phyloP scores from a whole-genome alignment of 1,284 basidiomycete genomes.

The Cryptococcus deneoformans region DNA sequence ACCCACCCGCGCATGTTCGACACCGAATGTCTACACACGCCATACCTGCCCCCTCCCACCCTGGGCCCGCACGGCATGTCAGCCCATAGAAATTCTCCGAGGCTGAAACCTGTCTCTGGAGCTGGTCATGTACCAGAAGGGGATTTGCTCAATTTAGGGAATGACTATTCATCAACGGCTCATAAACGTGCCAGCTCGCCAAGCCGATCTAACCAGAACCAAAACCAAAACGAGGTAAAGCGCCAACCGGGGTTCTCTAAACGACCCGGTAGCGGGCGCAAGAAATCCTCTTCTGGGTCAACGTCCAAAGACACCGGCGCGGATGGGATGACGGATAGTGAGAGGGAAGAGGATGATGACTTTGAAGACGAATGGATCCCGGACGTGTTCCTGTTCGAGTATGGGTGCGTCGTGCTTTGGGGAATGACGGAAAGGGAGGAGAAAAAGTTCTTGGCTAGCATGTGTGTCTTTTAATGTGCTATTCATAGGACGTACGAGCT shows the following conservation, averaged over 20 bases:
- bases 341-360: slow-evolving; percentile 51
- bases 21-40: slow-evolving; percentile 48
- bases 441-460: slow-evolving; percentile 77
- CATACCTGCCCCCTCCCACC: slow-evolving; percentile 44
- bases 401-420: slow-evolving; percentile 90
- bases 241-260: slow-evolving; percentile 43
- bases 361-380: slow-evolving; percentile 61
- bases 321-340: slow-evolving; percentile 21
- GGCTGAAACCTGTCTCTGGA: slow-evolving; percentile 32
- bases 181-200: slow-evolving; percentile 10
- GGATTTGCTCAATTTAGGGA: slow-evolving; percentile 42
- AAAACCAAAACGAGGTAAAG: slow-evolving; percentile 18
- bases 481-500: not conserved
- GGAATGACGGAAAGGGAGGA: slow-evolving; percentile 94
- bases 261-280: slow-evolving; percentile 51
- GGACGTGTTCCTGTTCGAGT: slow-evolving; percentile 90
- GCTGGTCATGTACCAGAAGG: slow-evolving; percentile 37
- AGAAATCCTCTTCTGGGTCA: slow-evolving; percentile 47
- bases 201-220: slow-evolving; percentile 1
- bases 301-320: slow-evolving; percentile 59
- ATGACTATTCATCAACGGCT: not conserved
- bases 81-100: slow-evolving; percentile 24
- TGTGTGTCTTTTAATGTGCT: slow-evolving; percentile 58
- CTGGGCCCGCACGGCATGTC: slow-evolving; percentile 8
- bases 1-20: slow-evolving; percentile 67